Percentiles rank a stretch among this genome's conserved stretches.
These are phyloP conservation scores for Dictyophora rubrovolvata DNA, from an alignment of 768 basidiomycete genomes.

Conservation along the genomic window DNA sequence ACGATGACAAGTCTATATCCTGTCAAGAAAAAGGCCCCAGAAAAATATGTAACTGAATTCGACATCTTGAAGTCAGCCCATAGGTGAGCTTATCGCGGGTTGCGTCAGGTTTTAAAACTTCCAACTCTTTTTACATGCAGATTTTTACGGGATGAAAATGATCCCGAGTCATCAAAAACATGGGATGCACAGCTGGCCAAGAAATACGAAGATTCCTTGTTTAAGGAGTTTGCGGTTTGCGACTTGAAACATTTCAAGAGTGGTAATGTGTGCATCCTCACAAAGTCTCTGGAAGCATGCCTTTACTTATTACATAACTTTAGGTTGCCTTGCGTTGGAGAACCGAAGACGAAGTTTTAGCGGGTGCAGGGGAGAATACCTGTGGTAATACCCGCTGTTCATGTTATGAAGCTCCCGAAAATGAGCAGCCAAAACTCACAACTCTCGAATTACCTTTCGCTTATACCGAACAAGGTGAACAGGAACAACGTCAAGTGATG, in stretches of 20 bases:
- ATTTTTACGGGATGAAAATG: conserved; percentile 61
- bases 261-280: conserved; percentile 53
- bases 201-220: conserved; percentile 82
- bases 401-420: conserved; percentile 35
- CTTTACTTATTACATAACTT: neutral
- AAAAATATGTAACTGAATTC: conserved; percentile 41
- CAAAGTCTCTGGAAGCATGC: neutral
- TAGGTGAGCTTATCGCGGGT: conserved; percentile 31
- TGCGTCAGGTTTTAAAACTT: neutral
- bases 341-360: conserved; percentile 82
- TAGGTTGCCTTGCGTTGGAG: conserved; percentile 91
- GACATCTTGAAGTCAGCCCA: conserved; percentile 68
- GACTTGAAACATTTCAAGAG: conserved; percentile 96
- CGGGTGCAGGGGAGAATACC: conserved; percentile 74
- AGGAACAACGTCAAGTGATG: conserved; percentile 52
- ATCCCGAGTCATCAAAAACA: conserved; percentile 25
- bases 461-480: conserved; percentile 69
- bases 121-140: conserved; percentile 25
- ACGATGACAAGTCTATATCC: conserved; percentile 7
- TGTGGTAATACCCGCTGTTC: conserved; percentile 86
- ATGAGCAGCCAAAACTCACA: conserved; percentile 29
- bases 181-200: conserved; percentile 85
- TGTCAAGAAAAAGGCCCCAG: conserved; percentile 3
- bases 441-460: conserved; percentile 87
- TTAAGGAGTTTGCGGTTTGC: conserved; percentile 85